Percentiles rank a stretch among this genome's conserved stretches.
Evolutionary conservation across 2,329 filamentous ascomycete genomes (phyloP).

Genomic region (Cladobotryum mycophilum): DNA sequence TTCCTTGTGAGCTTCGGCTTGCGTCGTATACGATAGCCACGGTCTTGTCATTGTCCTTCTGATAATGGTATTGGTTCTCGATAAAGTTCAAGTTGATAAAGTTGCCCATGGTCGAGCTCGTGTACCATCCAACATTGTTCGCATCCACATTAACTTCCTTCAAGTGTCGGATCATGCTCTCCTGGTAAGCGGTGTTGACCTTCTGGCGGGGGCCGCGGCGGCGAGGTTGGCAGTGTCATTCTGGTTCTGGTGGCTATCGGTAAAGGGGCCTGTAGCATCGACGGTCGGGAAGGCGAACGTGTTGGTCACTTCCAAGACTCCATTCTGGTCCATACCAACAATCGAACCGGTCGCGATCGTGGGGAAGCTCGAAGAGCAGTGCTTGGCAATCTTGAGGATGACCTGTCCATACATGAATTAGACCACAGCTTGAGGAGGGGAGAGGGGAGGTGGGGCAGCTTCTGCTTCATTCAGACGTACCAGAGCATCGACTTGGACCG

Average conservation of each 20-base stretch:
- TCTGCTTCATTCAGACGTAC: slow-evolving; percentile 46
- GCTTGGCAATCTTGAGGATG: slow-evolving; percentile 97
- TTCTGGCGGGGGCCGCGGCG: slow-evolving; percentile 89
- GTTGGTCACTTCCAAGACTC: slow-evolving; percentile 85
- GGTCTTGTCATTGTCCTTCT: slow-evolving; percentile 86
- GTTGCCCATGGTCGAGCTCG: slow-evolving; percentile 97
- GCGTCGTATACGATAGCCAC: slow-evolving; percentile 92
- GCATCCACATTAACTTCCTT: slow-evolving; percentile 98
- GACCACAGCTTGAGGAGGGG: slow-evolving; percentile 10
- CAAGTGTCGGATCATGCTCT: slow-evolving; percentile 94
- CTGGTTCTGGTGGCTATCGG: slow-evolving; percentile 59
- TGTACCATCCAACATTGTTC: slow-evolving; percentile 98
- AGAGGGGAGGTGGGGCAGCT: slow-evolving; percentile 29
- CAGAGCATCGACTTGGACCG: slow-evolving; percentile 91
- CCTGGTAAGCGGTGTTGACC: slow-evolving; percentile 80
- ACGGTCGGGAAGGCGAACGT: slow-evolving; percentile 86
- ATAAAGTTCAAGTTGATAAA: slow-evolving; percentile 92
- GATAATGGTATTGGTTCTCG: slow-evolving; percentile 97
- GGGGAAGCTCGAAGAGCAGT: slow-evolving; percentile 82
- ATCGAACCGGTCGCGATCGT: slow-evolving; percentile 84
- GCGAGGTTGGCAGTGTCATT: slow-evolving; percentile 70
- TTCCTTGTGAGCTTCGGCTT: slow-evolving; percentile 88
- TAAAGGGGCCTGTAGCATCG: slow-evolving; percentile 61
- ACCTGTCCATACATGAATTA: slow-evolving; percentile 48
- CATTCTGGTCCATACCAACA: slow-evolving; percentile 85